Percentiles rank a stretch among this genome's conserved stretches.
These are phyloP conservation scores for Arthrobotrys megalospora DNA, from an alignment of 2,329 filamentous ascomycete species.

Conservation along the genomic window DNA sequence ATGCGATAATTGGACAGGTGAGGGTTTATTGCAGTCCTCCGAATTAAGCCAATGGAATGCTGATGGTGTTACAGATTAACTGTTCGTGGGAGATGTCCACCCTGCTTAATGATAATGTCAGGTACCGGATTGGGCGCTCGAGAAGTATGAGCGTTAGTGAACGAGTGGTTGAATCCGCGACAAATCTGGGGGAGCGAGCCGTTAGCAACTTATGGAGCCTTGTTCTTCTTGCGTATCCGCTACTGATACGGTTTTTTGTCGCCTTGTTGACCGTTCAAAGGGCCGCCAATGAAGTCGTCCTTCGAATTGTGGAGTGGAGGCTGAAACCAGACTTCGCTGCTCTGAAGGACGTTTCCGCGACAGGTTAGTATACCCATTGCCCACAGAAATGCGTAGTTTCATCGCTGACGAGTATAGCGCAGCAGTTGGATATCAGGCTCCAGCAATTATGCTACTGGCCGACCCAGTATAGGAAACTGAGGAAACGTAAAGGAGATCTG, in stretches of 20 bases:
- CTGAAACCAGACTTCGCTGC: constrained; percentile 83
- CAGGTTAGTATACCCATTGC: constrained; percentile 66
- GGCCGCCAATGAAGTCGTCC: constrained; percentile 81
- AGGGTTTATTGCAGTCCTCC: not conserved
- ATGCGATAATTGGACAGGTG: constrained; percentile 73
- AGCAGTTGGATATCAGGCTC: constrained; percentile 95
- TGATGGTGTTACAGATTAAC: constrained; percentile 86
- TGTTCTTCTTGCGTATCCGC: constrained; percentile 63
- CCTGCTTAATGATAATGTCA: constrained; percentile 88
- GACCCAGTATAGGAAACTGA: constrained; percentile 91
- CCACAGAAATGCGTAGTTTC: constrained; percentile 23
- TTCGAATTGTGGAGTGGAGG: constrained; percentile 87
- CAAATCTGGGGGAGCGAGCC: constrained; percentile 78
- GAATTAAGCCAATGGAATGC: not conserved
- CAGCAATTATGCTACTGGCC: constrained; percentile 99
- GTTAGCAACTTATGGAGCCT: constrained; percentile 62
- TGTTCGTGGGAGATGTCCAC: constrained; percentile 92
- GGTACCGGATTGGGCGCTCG: constrained; percentile 82
- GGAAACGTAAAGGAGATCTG: constrained; percentile 92
- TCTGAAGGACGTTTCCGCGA: constrained; percentile 94
- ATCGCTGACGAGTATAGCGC: constrained; percentile 71
- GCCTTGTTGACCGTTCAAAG: constrained; percentile 84
- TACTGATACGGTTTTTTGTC: constrained; percentile 74
- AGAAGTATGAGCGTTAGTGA: constrained; percentile 93
- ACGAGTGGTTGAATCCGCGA: constrained; percentile 92